These are phyloP conservation scores for Botrytis sinoallii DNA, from an alignment of 2,329 filamentous ascomycete species.

Conservation along the genomic window DNA sequence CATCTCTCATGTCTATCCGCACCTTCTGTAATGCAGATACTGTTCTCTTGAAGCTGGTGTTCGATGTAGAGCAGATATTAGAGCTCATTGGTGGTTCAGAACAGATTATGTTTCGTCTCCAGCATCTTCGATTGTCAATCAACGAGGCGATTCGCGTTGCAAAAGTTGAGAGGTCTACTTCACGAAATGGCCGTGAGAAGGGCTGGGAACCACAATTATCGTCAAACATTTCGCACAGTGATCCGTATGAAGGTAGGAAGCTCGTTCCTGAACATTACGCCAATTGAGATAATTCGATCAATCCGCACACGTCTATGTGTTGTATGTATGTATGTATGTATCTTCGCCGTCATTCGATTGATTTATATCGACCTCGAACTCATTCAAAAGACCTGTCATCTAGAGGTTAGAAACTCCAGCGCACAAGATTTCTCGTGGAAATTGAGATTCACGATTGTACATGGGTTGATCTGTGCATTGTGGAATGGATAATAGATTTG, in stretches of 20 bases:
- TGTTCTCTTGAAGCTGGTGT: slow-evolving; percentile 47
- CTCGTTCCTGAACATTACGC: slow-evolving; percentile 28
- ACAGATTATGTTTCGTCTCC: slow-evolving; percentile 31
- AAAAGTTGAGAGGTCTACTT: slow-evolving; percentile 12
- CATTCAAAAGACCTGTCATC: background rate
- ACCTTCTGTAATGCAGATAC: slow-evolving; percentile 50
- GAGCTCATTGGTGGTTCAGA: slow-evolving; percentile 44
- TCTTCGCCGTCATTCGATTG: background rate
- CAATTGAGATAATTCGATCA: background rate
- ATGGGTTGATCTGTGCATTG: background rate
- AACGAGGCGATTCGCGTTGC: slow-evolving; percentile 30
- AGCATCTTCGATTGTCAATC: slow-evolving; percentile 31
- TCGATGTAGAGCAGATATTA: slow-evolving; percentile 47
- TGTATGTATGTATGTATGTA: background rate
- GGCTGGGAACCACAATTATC: slow-evolving; percentile 23
- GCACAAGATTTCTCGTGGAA: background rate
- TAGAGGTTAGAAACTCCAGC: background rate
- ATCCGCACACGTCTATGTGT: background rate
- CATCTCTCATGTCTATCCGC: slow-evolving; percentile 46
- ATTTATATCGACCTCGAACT: background rate
- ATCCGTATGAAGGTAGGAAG: slow-evolving; percentile 29
- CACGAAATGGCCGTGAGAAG: slow-evolving; percentile 17
- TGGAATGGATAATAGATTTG: background rate
- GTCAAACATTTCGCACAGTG: slow-evolving; percentile 13
- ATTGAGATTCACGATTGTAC: background rate